A percentile compares a stretch with the other conserved stretches of the same genome.
Evolutionary conservation across 2,329 filamentous ascomycete species (phyloP).

Genomic region (Pseudogymnoascus sp.): DNA sequence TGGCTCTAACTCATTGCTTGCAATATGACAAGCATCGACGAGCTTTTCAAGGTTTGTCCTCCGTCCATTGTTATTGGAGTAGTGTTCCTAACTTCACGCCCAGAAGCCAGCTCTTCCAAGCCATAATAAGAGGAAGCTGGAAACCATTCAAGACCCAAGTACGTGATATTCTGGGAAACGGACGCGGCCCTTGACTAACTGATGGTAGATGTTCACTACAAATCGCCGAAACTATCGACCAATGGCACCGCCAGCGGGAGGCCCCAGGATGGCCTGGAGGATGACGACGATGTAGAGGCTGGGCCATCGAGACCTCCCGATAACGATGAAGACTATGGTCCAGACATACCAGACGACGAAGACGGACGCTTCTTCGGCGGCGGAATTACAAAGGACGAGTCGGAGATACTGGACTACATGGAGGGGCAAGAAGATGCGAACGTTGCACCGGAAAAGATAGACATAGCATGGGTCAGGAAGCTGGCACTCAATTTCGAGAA

Average conservation of each 20-base stretch:
- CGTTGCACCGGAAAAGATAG: constrained; percentile 63
- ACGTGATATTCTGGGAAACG: not conserved
- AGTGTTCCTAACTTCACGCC: not conserved
- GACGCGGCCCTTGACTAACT: not conserved
- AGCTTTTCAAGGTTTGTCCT: constrained; percentile 8
- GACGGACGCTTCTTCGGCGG: constrained; percentile 95
- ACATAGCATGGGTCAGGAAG: constrained; percentile 74
- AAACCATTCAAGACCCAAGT: constrained; percentile 9
- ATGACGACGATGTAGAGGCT: constrained; percentile 39
- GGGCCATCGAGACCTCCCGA: constrained; percentile 46
- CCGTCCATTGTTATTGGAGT: not conserved
- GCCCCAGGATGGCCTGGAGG: constrained; percentile 21
- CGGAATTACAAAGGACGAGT: constrained; percentile 74
- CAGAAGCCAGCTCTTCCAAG: constrained; percentile 9
- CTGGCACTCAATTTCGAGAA: constrained; percentile 80
- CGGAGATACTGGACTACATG: constrained; percentile 80
- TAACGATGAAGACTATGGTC: constrained; percentile 49
- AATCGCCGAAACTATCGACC: constrained; percentile 10
- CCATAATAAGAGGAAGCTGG: constrained; percentile 10
- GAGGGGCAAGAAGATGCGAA: constrained; percentile 53
- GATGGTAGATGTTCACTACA: constrained; percentile 1
- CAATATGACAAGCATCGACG: constrained; percentile 4
- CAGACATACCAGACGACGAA: constrained; percentile 62
- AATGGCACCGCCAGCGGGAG: constrained; percentile 13
- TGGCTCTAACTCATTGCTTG: not conserved